Evolutionary conservation across 805 yeast species (phyloP).

Genomic region (Zygosaccharomyces rouxii): DNA sequence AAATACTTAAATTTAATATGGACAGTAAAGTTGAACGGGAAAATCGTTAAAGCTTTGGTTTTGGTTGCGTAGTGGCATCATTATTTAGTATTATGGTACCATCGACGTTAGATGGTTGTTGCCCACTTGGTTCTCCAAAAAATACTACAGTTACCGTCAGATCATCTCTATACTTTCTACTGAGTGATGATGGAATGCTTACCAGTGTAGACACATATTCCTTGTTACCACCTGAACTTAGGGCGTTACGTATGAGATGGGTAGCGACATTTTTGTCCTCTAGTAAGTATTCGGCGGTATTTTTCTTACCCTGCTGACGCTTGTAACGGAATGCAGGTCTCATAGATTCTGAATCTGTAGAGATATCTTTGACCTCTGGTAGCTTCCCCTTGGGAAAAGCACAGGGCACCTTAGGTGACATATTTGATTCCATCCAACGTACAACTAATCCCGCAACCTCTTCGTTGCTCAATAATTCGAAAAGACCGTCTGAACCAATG

Average conservation of each 20-base stretch:
- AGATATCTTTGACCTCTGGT: constrained; percentile 61
- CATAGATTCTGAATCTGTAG: constrained; percentile 50
- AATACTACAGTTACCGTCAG: constrained; percentile 93
- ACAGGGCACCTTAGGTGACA: constrained; percentile 9
- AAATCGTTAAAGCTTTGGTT: constrained; percentile 22
- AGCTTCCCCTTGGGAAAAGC: constrained; percentile 35
- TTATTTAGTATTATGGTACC: constrained; percentile 24
- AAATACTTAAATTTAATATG: not conserved
- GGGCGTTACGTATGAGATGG: constrained; percentile 88
- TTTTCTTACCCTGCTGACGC: constrained; percentile 24
- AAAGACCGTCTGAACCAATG: constrained; percentile 90
- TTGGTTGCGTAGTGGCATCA: constrained; percentile 28
- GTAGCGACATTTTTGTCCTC: constrained; percentile 90
- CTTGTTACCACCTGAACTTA: constrained; percentile 79
- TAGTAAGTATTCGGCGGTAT: constrained; percentile 45
- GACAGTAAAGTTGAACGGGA: not conserved
- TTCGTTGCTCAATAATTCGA: constrained; percentile 85
- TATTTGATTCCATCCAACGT: constrained; percentile 79
- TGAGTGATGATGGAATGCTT: constrained; percentile 85
- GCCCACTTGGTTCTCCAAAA: constrained; percentile 56
- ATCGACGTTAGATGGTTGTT: constrained; percentile 26
- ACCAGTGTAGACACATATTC: constrained; percentile 86
- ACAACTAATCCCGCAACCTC: constrained; percentile 90
- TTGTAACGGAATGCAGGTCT: constrained; percentile 72
- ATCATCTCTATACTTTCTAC: constrained; percentile 92